A percentile compares a stretch with the other conserved stretches of the same genome.
phyloP scores from a whole-genome alignment of 345 rosid species.

The Dovyalis caffra region DNA sequence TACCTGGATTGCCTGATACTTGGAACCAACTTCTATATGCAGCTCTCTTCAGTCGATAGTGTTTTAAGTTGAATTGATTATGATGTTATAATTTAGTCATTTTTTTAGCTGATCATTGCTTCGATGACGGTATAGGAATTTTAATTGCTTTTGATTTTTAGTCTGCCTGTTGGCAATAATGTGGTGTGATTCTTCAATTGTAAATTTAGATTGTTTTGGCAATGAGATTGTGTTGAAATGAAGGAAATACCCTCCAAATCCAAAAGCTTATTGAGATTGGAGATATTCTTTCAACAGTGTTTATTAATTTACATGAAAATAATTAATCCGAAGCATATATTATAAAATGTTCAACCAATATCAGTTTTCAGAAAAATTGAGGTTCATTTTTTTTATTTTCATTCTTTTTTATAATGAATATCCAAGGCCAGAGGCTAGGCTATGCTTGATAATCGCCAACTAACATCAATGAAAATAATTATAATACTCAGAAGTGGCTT shows the following conservation, averaged over 20 bases:
- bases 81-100: not conserved
- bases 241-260: conserved; percentile 2
- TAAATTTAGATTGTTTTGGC: conserved; percentile 18
- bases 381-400: no score
- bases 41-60: conserved; percentile 38
- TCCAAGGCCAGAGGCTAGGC: no score
- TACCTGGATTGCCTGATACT: conserved; percentile 92
- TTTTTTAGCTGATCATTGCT: conserved; percentile 17
- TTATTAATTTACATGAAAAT: not conserved
- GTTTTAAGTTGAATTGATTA: not conserved
- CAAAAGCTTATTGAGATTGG: not conserved
- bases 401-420: no score
- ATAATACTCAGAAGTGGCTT: no score
- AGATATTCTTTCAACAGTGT: not conserved
- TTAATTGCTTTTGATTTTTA: conserved; percentile 1
- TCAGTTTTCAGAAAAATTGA: no score
- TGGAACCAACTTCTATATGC: conserved; percentile 81
- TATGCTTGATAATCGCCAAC: no score
- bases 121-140: conserved; percentile 9
- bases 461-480: no score
- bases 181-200: conserved; percentile 12
- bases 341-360: no score
- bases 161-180: conserved; percentile 20
- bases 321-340: no score
- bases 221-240: conserved; percentile 5